Evolutionary conservation across 805 yeast species (phyloP).

Genomic region (Deakozyma indianensis): DNA sequence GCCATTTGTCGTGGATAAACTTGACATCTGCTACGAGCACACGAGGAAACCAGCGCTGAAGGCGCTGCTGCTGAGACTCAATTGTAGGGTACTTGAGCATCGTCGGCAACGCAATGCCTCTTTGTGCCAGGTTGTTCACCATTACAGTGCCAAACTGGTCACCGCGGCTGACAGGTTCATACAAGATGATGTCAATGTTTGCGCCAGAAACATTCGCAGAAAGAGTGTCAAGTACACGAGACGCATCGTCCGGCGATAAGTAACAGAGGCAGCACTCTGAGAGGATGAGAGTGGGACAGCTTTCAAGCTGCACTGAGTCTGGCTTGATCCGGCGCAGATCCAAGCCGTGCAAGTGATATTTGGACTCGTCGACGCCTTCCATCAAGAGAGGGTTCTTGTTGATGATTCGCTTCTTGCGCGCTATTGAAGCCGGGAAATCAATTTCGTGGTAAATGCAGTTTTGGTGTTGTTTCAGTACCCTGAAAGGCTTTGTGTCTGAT

Average conservation of each 20-base stretch:
- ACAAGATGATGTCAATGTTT: slow-evolving; percentile 28
- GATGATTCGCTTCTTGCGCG: background rate
- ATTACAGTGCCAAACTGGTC: slow-evolving; percentile 58
- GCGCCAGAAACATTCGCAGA: slow-evolving; percentile 14
- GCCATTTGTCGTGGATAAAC: slow-evolving; percentile 29
- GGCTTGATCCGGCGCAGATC: slow-evolving; percentile 34
- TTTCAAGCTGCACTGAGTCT: slow-evolving; percentile 12
- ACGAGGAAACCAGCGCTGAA: slow-evolving; percentile 18
- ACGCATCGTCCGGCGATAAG: slow-evolving; percentile 36
- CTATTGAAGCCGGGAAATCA: slow-evolving; percentile 35
- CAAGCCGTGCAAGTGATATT: slow-evolving; percentile 38
- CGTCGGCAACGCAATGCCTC: slow-evolving; percentile 53
- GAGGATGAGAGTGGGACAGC: slow-evolving; percentile 43
- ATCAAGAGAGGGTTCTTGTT: background rate
- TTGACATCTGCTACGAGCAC: slow-evolving; percentile 32
- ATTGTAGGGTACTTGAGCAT: slow-evolving; percentile 38
- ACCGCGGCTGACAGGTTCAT: slow-evolving; percentile 54
- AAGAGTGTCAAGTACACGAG: slow-evolving; percentile 31
- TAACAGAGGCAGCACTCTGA: slow-evolving; percentile 74
- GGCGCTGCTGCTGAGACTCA: slow-evolving; percentile 26
- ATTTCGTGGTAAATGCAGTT: slow-evolving; percentile 38
- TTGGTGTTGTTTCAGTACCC: slow-evolving; percentile 24
- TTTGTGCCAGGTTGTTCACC: slow-evolving; percentile 40
- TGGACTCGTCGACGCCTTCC: slow-evolving; percentile 14
- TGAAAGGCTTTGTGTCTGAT: slow-evolving; percentile 57